Base-by-base conservation (phyloP, 2,329 filamentous ascomycete genomes). In the Aureobasidium sp. region DNA sequence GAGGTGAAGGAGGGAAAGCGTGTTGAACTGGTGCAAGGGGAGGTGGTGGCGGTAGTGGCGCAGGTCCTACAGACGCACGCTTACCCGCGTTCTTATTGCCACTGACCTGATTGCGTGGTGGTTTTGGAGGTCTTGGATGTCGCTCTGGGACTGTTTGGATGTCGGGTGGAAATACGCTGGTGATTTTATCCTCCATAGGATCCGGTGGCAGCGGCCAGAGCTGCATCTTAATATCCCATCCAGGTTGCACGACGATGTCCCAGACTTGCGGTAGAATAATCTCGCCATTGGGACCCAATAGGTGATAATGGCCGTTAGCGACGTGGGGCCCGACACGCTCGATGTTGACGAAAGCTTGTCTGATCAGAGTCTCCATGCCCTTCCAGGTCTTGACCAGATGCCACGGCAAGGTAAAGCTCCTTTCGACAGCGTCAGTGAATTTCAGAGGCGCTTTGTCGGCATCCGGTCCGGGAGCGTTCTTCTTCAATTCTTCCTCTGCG, bases 381-480 rank as follows among this genome's bases (percentile, higher is more conserved):
- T 79, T 73, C 71, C 70, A 71, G n/a, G 87, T 94, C 70, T 86
- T 85, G 74, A 91, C 96, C 34, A 95, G 74, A 65, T 92, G 85
- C 76, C 87, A 96, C 1, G 92, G 92, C 70, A 97, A 96, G 75
- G 86, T 94, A 73, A 95, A 97, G 74, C 95, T 96, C 67, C 92
- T 84, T 36, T 90, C 90, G 17, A 97, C 86, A 0, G 91, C 91
- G 72, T 97, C 92, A 75, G 95, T 95, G 78, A 96, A 96, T 67
- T 87, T 87, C 73, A 96, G 90, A 2, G 89, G 90, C 47, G 86
- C 80, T 73, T 90, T 89, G 67, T 80, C 80, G 62, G 80, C 78
- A n/a, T 83, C 79, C 2, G 80, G 77, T 70, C 70, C 77, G 64
- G 68, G 81, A 74, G 66, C 78, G 59, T 76, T 77, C 60, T 78